Conservation (phyloP, 1,284 basidiomycete species). For the Pulveroboletus sp. region DNA sequence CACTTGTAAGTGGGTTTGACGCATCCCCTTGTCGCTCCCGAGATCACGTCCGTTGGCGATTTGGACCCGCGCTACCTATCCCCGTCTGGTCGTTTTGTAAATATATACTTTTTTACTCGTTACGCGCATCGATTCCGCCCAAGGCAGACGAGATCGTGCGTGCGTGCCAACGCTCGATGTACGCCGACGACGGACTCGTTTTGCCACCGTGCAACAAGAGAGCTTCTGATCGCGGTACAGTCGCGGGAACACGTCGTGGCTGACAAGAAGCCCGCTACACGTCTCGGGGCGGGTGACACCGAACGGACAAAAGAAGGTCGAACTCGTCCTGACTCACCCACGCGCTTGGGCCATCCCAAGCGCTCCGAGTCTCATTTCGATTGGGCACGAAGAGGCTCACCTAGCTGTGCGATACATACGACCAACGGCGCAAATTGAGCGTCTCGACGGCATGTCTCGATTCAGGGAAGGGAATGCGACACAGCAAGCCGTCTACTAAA, state of each 20-base stretch:
- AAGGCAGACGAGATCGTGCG: conserved; percentile 16
- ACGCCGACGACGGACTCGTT: conserved; percentile 15
- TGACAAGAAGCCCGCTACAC: conserved; percentile 18
- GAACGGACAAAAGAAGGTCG: conserved; percentile 8
- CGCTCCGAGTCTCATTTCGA: conserved; percentile 1
- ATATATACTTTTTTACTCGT: conserved; percentile 5
- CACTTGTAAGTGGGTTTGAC: conserved; percentile 1
- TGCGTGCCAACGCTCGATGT: conserved; percentile 12
- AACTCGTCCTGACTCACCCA: conserved; percentile 6
- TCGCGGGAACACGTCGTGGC: conserved; percentile 28
- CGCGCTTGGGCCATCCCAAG: conserved; percentile 8
- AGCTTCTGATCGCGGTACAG: conserved; percentile 28
- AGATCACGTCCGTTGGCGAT: conserved; percentile 23
- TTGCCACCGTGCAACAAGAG: conserved; percentile 18
- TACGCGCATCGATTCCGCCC: conserved; percentile 4
- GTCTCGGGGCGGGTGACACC: conserved; percentile 10
- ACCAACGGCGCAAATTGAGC: conserved; percentile 13
- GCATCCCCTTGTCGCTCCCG: conserved; percentile 29
- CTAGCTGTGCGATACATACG: neutral
- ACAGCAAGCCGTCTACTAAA: conserved; percentile 21
- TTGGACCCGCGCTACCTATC: conserved; percentile 15
- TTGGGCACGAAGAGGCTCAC: neutral
- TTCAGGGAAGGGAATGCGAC: neutral
- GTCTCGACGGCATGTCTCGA: conserved; percentile 8
- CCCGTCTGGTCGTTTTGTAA: conserved; percentile 18